phyloP scores from a whole-genome alignment of 331 rosid genomes.

The Phaseolus coccineus region DNA sequence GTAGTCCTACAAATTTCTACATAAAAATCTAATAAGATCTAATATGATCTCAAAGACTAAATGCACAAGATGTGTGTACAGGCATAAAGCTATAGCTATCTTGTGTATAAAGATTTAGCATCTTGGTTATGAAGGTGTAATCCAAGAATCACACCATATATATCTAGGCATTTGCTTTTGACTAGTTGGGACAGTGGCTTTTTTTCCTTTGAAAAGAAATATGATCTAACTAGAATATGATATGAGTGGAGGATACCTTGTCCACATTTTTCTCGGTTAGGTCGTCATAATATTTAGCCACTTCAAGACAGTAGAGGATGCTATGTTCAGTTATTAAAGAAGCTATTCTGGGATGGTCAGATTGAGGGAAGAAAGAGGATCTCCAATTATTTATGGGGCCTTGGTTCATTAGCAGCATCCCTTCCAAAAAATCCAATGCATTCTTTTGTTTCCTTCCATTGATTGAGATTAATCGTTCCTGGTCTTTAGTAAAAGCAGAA shows the following conservation, averaged over 20 bases:
- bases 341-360: constrained; percentile 69
- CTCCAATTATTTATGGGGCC: constrained; percentile 85
- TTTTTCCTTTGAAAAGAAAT: not conserved
- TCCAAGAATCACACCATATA: not conserved
- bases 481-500: constrained; percentile 73
- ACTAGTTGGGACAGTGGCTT: not conserved
- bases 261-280: constrained; percentile 45
- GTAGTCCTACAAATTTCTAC: no score
- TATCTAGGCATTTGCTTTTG: not conserved
- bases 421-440: constrained; percentile 83
- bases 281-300: constrained; percentile 70
- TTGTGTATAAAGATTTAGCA: no score
- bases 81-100: no score
- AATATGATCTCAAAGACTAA: no score
- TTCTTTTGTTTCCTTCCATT: constrained; percentile 60
- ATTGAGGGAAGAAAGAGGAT: constrained; percentile 84
- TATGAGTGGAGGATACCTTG: constrained; percentile 53
- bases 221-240: not conserved
- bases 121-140: not conserved
- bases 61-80: no score
- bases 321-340: constrained; percentile 55
- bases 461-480: constrained; percentile 75
- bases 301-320: constrained; percentile 78
- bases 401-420: constrained; percentile 72
- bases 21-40: no score